Conservation (phyloP, 129 eudicot genomes). For the Pseudognaphalium luteoalbum region DNA sequence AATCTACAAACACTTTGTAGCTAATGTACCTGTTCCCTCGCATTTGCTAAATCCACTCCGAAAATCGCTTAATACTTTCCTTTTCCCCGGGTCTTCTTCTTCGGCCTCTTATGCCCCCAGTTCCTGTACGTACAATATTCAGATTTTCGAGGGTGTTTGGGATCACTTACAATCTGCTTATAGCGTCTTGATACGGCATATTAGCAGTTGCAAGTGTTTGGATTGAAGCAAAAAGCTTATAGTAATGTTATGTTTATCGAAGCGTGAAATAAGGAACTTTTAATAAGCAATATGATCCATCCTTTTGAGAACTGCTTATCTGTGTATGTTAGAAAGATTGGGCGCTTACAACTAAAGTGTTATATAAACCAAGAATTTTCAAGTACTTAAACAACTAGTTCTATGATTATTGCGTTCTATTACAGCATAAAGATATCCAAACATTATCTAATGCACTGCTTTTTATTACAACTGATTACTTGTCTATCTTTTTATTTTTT, state of each 20-base stretch:
- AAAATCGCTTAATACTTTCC: conserved; percentile 59
- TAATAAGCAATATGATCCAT: background rate
- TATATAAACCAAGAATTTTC: too few relatives aligned
- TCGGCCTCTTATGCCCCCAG: conserved; percentile 65
- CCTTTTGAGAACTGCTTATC: too few relatives aligned
- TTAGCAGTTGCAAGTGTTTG: background rate
- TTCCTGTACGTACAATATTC: conserved; percentile 47
- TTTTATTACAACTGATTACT: too few relatives aligned
- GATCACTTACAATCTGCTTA: background rate
- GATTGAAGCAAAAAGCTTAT: background rate
- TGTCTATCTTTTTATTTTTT: too few relatives aligned
- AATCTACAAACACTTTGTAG: conserved; percentile 75
- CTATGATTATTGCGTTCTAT: too few relatives aligned
- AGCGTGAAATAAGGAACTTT: background rate
- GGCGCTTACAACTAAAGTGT: too few relatives aligned
- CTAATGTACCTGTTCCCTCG: conserved; percentile 87
- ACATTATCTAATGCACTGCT: too few relatives aligned
- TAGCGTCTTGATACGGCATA: background rate
- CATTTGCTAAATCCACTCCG: conserved; percentile 64
- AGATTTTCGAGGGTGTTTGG: background rate
- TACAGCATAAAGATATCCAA: too few relatives aligned
- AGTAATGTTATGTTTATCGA: background rate
- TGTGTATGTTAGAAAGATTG: too few relatives aligned
- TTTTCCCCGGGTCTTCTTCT: conserved; percentile 48
- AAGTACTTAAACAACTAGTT: too few relatives aligned